phyloP scores from a whole-genome alignment of 1,284 basidiomycete species.

The Trametes hirsuta region DNA sequence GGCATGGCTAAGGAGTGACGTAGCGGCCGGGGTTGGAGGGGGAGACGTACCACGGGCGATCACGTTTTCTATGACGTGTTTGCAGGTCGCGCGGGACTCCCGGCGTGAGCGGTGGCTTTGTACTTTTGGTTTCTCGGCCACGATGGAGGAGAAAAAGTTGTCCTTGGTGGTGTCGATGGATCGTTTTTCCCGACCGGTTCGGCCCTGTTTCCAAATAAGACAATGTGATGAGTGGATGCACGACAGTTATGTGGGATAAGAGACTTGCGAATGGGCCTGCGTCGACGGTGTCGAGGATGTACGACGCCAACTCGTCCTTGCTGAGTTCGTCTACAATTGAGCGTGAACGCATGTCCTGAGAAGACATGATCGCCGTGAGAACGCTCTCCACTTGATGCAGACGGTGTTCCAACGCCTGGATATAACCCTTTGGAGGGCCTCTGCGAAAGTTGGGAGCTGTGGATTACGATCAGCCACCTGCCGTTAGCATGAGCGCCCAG shows the following conservation, averaged over 20 bases:
- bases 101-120: constrained; percentile 61
- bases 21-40: not conserved
- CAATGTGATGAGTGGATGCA: constrained; percentile 6
- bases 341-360: constrained; percentile 58
- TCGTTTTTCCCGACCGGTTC: constrained; percentile 55
- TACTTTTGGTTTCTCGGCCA: constrained; percentile 52
- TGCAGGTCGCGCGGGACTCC: constrained; percentile 73
- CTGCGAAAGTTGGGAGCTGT: constrained; percentile 80
- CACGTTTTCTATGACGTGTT: constrained; percentile 76
- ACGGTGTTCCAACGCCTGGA: constrained; percentile 85
- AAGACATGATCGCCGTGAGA: constrained; percentile 79
- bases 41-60: constrained; percentile 21
- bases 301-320: constrained; percentile 70
- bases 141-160: constrained; percentile 76
- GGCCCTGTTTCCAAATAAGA: constrained; percentile 54
- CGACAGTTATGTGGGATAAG: not conserved
- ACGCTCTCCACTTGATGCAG: constrained; percentile 89
- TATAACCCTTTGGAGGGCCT: constrained; percentile 87
- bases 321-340: constrained; percentile 69
- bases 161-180: constrained; percentile 57
- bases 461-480: too few species aligned
- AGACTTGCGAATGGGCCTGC: constrained; percentile 70
- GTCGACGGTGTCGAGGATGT: constrained; percentile 74
- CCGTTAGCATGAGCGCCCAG: not conserved
- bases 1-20: not conserved